Evolutionary conservation across 495 filamentous ascomycete genomes (phyloP).

Genomic region (Lentithecium fluviatile): DNA sequence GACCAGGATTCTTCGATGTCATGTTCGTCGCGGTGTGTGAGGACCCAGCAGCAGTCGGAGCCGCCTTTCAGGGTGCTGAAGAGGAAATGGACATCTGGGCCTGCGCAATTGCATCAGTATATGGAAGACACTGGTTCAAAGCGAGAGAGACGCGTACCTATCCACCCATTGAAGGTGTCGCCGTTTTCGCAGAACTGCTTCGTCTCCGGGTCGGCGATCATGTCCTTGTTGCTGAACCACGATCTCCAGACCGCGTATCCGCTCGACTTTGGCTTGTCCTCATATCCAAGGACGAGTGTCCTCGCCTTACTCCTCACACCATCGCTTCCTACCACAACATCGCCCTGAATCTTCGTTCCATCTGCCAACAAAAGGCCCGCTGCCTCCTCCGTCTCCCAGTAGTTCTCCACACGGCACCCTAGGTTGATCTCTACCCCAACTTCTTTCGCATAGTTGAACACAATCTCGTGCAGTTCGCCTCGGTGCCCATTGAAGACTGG

Average conservation of each 20-base stretch:
- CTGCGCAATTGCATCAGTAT: conserved; percentile 46
- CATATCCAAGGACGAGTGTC: conserved; percentile 58
- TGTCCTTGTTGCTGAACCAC: conserved; percentile 60
- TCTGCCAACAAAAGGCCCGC: conserved; percentile 56
- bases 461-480: conserved; percentile 58
- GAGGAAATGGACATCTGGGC: conserved; percentile 64
- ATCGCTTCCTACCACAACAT: conserved; percentile 60
- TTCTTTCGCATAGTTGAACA: conserved; percentile 58
- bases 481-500: conserved; percentile 62
- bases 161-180: conserved; percentile 49
- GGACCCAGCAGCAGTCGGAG: conserved; percentile 67
- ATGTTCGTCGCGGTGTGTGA: conserved; percentile 62
- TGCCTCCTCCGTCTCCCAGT: conserved; percentile 53
- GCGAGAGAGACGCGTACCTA: conserved; percentile 34
- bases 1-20: conserved; percentile 67
- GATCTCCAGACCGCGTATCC: conserved; percentile 61
- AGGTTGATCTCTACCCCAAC: conserved; percentile 58
- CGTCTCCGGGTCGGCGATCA: conserved; percentile 62
- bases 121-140: conserved; percentile 49
- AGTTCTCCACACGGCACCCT: conserved; percentile 52
- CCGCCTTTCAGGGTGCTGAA: conserved; percentile 62
- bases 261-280: conserved; percentile 58
- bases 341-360: conserved; percentile 51
- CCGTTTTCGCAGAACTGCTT: conserved; percentile 60
- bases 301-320: conserved; percentile 61